These are phyloP conservation scores for Salix koriyanagi DNA, from an alignment of 345 rosid species.

Conservation along the genomic window DNA sequence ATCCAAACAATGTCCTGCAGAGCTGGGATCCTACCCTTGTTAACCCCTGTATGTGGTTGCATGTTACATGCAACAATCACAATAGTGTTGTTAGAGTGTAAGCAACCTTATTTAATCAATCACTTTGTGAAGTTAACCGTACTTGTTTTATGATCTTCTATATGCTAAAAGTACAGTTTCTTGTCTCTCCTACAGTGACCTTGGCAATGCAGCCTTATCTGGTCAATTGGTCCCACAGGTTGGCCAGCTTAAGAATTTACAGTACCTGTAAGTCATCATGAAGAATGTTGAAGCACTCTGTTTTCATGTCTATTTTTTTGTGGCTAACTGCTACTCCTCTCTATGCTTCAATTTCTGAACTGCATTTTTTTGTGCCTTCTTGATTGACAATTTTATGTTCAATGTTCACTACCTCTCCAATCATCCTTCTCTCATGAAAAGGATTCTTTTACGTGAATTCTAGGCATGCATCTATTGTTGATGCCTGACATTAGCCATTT, in stretches of 20 bases:
- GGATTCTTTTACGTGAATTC: not conserved
- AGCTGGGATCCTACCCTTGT: slow-evolving; percentile 41
- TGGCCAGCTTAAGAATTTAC: slow-evolving; percentile 41
- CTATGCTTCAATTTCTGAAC: not conserved
- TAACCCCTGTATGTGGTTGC: slow-evolving; percentile 43
- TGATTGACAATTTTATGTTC: slow-evolving; percentile 1
- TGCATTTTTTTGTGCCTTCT: not conserved
- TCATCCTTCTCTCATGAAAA: not conserved
- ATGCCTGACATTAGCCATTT: not conserved
- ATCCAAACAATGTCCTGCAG: slow-evolving; percentile 35
- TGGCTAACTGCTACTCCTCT: not conserved
- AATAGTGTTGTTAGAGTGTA: slow-evolving; percentile 42
- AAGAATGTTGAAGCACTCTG: not conserved
- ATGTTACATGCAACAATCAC: slow-evolving; percentile 37
- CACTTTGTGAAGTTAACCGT: not conserved
- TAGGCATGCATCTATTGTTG: not conserved
- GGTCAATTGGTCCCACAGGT: slow-evolving; percentile 38
- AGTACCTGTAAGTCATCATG: slow-evolving; percentile 30
- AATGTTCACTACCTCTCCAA: not conserved
- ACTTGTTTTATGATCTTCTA: not conserved
- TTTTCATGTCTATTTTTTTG: not conserved
- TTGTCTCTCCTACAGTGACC: slow-evolving; percentile 29
- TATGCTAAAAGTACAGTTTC: not conserved
- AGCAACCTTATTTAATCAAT: slow-evolving; percentile 2
- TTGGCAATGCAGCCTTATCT: slow-evolving; percentile 41